Base-by-base conservation (phyloP, 306 rosid genomes). In the Medicago lupulina region DNA sequence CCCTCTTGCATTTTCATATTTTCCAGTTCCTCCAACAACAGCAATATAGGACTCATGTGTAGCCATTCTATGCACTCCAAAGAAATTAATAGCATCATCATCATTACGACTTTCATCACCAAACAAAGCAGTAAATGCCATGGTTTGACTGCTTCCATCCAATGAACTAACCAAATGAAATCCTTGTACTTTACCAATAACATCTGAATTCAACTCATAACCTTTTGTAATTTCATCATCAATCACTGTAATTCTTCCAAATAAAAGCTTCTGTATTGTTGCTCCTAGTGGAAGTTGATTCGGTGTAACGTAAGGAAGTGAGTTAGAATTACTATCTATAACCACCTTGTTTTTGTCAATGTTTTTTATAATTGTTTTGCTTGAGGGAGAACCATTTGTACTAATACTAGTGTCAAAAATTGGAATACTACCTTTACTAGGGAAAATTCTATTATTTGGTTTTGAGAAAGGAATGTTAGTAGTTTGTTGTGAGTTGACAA, bases 241-340 rank as follows among this genome's bases (percentile, higher is more conserved):
- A 59, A 85, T 79, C 0, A 85, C 88, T 9, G 88, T 82, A 36
- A 85, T 79, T 71, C 84, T 85, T 64, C 88, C 88, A 43, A 85
- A 81, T 81, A 85, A 51, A 57, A 78, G 65, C 19, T 63, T 84
- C 23, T 47, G 85, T 43, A 60, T 18, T 58, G 75, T 70, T 47
- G 70, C 75, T 7, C 71, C 79, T 2, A 15, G 2, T 17, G 85
- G 82, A 5, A 76, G 40, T 8, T 70, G 54, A 9, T 55, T 57
- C 4, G 43, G 9, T n/a, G 38, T 73, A 5, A 73, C 83, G 41
- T 49, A 76, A 7, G 84, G 84, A 58, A 80, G 76, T 57, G 44
- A 39, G 54, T 78, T 58, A 58, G 62, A 55, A 14, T 54, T 54
- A 23, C 9, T 65, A 5, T 74, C 68, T 9, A 78, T 55, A 43